Conservation (phyloP, 345 rosid species). For the Corchorus capsularis region DNA sequence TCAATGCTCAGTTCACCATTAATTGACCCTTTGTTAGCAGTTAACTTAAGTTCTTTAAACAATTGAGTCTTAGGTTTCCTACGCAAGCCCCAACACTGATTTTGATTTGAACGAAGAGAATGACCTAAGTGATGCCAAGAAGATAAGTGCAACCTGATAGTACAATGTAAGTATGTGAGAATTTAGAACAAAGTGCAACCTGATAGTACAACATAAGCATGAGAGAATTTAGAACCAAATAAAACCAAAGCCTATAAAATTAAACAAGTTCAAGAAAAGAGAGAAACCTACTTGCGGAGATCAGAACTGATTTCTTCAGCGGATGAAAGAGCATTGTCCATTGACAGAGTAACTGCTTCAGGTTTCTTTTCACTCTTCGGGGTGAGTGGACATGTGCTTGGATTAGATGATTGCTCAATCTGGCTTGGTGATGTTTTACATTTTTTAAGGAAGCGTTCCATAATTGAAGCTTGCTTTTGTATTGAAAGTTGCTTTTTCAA, state of each 20-base stretch:
- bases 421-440: conserved; percentile 44
- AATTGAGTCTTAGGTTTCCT: conserved; percentile 64
- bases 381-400: conserved; percentile 22
- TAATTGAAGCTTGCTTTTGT: conserved; percentile 85
- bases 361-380: conserved; percentile 36
- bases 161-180: conserved; percentile 18
- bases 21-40: conserved; percentile 38
- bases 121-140: conserved; percentile 70
- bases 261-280: background rate
- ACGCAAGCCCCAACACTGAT: conserved; percentile 79
- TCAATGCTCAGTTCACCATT: conserved; percentile 52
- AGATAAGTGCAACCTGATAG: conserved; percentile 63
- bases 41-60: conserved; percentile 72
- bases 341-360: conserved; percentile 44
- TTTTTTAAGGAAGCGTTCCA: conserved; percentile 84
- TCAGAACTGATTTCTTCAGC: conserved; percentile 42
- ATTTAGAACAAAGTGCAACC: conserved; percentile 46
- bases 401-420: conserved; percentile 34
- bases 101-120: conserved; percentile 39
- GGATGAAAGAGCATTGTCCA: conserved; percentile 64
- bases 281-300: conserved; percentile 57
- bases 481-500: conserved; percentile 56
- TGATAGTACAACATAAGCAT: conserved; percentile 32
- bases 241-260: conserved; percentile 13
- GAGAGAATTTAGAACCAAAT: conserved; percentile 17